Percentiles rank a stretch among this genome's conserved stretches.
phyloP scores from a whole-genome alignment of 148 eudicot genomes.

The Camellia lanceoleosa region DNA sequence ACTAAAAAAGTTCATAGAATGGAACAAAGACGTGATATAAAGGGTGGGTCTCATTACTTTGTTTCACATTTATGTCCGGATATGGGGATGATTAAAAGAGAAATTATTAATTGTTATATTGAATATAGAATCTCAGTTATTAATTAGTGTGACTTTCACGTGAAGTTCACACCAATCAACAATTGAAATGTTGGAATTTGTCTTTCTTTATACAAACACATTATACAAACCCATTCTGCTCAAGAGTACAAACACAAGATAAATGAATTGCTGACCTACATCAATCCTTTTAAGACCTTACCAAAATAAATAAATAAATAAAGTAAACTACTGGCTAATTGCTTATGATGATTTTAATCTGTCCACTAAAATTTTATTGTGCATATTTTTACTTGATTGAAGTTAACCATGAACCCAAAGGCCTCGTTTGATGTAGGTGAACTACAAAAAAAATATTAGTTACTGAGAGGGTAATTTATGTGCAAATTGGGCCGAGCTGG shows the following conservation, averaged over 20 bases:
- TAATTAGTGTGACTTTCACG: not conserved
- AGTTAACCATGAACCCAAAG: not conserved
- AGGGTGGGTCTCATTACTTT: not conserved
- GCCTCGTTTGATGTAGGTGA: not conserved
- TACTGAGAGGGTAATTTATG: no score
- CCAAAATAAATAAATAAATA: not conserved
- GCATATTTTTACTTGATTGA: not conserved
- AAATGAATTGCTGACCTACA: constrained; percentile 1
- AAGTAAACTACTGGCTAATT: not conserved
- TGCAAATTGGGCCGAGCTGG: no score
- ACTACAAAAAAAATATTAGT: no score
- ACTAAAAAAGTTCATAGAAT: no score
- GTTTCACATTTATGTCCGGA: not conserved
- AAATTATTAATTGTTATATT: no score
- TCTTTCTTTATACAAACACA: no score
- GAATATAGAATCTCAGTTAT: no score
- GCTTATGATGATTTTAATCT: not conserved
- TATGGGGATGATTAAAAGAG: no score
- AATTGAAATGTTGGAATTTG: no score
- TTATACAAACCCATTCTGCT: no score
- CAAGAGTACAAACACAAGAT: not conserved
- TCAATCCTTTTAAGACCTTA: not conserved
- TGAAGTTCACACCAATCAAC: constrained; percentile 6
- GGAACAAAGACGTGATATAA: not conserved
- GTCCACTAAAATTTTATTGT: not conserved